Evolutionary conservation across 2,329 filamentous ascomycete species (phyloP).

Genomic region (Aureobasidium melanogenum): DNA sequence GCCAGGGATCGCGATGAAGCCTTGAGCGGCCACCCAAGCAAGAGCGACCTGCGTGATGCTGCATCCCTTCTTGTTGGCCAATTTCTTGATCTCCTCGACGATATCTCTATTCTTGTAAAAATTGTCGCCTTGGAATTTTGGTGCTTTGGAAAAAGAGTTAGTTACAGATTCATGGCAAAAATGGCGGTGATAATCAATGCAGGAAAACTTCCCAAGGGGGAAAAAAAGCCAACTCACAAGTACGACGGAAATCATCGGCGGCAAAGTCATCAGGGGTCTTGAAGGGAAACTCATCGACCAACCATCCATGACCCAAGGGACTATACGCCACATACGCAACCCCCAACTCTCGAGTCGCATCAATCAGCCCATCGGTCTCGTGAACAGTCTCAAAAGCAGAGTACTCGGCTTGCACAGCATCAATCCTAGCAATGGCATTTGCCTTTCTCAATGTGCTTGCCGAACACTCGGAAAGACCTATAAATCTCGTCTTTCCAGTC

Average conservation of each 20-base stretch:
- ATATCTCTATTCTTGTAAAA: constrained; percentile 22
- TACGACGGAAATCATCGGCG: constrained; percentile 20
- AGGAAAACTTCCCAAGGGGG: too few relatives aligned
- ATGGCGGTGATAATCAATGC: too few relatives aligned
- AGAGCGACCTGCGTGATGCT: constrained; percentile 2
- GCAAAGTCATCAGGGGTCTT: constrained; percentile 30
- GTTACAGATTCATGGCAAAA: too few relatives aligned
- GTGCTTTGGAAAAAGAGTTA: too few relatives aligned
- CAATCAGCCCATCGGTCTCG: constrained; percentile 33
- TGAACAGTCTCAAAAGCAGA: constrained; percentile 39
- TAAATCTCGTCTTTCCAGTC: constrained; percentile 41
- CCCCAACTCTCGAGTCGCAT: constrained; percentile 38
- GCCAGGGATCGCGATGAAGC: constrained; percentile 19
- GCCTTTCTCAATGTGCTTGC: constrained; percentile 42
- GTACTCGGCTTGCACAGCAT: constrained; percentile 45
- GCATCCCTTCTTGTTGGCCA: not conserved
- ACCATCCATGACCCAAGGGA: constrained; percentile 32
- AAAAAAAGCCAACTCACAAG: not conserved
- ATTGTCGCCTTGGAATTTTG: constrained; percentile 23
- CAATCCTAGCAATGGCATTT: constrained; percentile 35
- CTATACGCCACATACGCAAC: constrained; percentile 30
- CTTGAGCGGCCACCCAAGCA: constrained; percentile 22
- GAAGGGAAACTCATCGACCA: constrained; percentile 32
- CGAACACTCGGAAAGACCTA: constrained; percentile 42
- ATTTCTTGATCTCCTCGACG: constrained; percentile 17